Evolutionary conservation across 1,284 basidiomycete species (phyloP).

Genomic region (Pholiota adiposa): DNA sequence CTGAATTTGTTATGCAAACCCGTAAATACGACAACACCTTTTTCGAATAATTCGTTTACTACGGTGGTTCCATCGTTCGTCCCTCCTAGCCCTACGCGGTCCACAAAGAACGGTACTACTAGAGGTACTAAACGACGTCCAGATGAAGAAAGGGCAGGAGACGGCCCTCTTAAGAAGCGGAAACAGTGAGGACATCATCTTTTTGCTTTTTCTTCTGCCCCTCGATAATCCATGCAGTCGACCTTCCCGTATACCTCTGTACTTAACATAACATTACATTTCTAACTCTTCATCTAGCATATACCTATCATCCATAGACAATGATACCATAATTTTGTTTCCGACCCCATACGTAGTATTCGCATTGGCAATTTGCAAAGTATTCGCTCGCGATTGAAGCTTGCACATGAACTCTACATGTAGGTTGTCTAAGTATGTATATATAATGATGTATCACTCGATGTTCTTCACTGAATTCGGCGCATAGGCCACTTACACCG

Average conservation of each 20-base stretch:
- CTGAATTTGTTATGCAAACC: conserved; percentile 23
- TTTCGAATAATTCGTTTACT: conserved; percentile 51
- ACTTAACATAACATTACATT: not conserved
- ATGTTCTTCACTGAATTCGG: too few species aligned
- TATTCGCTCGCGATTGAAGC: too few species aligned
- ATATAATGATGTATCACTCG: too few species aligned
- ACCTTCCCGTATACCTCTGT: not conserved
- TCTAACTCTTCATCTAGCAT: not conserved
- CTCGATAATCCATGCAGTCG: too few species aligned
- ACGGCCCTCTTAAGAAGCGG: not conserved
- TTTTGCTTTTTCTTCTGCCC: not conserved
- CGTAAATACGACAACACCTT: conserved; percentile 33
- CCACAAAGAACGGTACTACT: not conserved
- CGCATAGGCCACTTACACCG: too few species aligned
- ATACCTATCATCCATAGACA: not conserved
- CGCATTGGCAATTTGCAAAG: too few species aligned
- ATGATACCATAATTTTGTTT: too few species aligned
- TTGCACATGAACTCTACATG: too few species aligned
- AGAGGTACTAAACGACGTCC: not conserved
- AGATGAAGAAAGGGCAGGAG: not conserved
- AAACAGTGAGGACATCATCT: too few species aligned
- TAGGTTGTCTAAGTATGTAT: too few species aligned
- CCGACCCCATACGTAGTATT: too few species aligned
- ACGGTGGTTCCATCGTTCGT: conserved; percentile 41
- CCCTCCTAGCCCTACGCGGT: conserved; percentile 30